phyloP scores from a whole-genome alignment of 2,329 filamentous ascomycete species.

The Colletotrichum sp. region DNA sequence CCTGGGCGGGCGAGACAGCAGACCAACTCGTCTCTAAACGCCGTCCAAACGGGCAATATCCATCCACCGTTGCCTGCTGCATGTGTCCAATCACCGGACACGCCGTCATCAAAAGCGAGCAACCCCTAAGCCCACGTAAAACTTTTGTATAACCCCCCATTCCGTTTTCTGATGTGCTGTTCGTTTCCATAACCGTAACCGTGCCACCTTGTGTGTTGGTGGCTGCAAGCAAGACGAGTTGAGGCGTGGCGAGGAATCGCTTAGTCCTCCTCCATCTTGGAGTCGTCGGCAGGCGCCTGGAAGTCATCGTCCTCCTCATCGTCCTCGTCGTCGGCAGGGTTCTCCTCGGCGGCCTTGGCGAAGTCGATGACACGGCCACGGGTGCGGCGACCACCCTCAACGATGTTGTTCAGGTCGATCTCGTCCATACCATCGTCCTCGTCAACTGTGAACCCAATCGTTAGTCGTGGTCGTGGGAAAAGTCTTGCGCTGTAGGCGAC shows the following conservation, averaged over 20 bases:
- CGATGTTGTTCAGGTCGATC: slow-evolving; percentile 90
- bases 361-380: slow-evolving; percentile 94
- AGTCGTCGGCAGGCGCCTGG: slow-evolving; percentile 66
- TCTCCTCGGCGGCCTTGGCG: slow-evolving; percentile 84
- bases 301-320: slow-evolving; percentile 79
- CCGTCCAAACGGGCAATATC: slow-evolving; percentile 3
- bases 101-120: neutral
- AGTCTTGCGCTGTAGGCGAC: neutral
- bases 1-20: neutral
- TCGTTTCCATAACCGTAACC: neutral
- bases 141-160: slow-evolving; percentile 16
- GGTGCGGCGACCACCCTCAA: slow-evolving; percentile 79
- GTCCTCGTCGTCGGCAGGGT: slow-evolving; percentile 78
- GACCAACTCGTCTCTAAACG: neutral
- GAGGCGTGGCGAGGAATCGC: neutral
- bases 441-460: slow-evolving; percentile 50
- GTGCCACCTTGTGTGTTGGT: neutral
- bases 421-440: slow-evolving; percentile 88
- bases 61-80: slow-evolving; percentile 1
- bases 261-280: slow-evolving; percentile 72
- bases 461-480: slow-evolving; percentile 29
- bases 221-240: neutral
- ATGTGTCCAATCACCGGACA: slow-evolving; percentile 10
- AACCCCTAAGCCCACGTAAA: neutral
- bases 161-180: neutral